Conservation (phyloP, 768 basidiomycete species). For the Hydnum rufescens region DNA sequence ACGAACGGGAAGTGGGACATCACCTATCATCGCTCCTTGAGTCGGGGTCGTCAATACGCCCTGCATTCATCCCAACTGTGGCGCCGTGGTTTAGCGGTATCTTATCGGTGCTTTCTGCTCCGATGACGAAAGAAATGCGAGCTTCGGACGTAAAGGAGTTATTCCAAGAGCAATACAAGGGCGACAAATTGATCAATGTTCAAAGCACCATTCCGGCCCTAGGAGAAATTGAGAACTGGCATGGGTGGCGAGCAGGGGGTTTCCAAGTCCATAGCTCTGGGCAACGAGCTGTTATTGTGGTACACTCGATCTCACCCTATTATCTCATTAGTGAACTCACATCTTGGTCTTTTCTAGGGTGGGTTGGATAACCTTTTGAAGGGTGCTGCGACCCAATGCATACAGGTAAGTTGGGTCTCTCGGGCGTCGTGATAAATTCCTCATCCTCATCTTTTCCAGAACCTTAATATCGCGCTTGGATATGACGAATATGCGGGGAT, state of each 20-base stretch:
- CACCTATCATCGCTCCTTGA: conserved; percentile 53
- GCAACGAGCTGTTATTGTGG: conserved; percentile 84
- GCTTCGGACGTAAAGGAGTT: conserved; percentile 53
- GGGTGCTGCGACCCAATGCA: conserved; percentile 96
- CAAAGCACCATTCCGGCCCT: conserved; percentile 52
- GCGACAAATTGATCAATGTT: conserved; percentile 52
- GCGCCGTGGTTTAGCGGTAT: conserved; percentile 96
- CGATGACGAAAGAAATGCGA: conserved; percentile 42
- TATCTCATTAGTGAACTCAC: background rate
- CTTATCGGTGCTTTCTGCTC: conserved; percentile 67
- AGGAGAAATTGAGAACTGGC: conserved; percentile 55
- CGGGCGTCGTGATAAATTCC: background rate
- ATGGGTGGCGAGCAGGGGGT: conserved; percentile 83
- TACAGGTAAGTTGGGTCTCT: conserved; percentile 22
- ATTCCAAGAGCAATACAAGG: conserved; percentile 59
- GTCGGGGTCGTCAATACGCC: conserved; percentile 20
- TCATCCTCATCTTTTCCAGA: conserved; percentile 25
- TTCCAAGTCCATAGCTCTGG: conserved; percentile 82
- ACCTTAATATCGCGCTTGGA: conserved; percentile 76
- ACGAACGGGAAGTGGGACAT: conserved; percentile 83
- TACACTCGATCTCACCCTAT: conserved; percentile 22
- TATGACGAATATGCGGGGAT: conserved; percentile 74
- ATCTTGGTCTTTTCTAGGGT: conserved; percentile 29
- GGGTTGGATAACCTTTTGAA: conserved; percentile 93
- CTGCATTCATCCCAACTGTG: conserved; percentile 78